Percentiles rank a stretch among this genome's conserved stretches.
Conservation (phyloP, 1,284 basidiomycete species). For the Pholiota adiposa region DNA sequence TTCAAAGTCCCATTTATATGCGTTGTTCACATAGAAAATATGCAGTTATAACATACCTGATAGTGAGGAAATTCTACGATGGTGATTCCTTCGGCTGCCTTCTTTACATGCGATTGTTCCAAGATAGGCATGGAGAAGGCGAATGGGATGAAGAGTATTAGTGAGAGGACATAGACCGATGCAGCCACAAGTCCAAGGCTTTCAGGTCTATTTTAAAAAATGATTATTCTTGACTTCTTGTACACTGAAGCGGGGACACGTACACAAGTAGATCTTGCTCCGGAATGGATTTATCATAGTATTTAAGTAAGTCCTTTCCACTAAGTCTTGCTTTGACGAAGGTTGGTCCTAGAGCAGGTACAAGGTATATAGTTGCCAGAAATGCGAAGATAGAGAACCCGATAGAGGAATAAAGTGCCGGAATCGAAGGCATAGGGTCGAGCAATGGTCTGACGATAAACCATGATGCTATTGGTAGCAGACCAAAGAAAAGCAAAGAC, state of each 20-base stretch:
- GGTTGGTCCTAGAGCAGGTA: conserved; percentile 74
- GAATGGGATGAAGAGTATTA: conserved; percentile 90
- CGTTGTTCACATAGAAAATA: not conserved
- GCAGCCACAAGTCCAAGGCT: conserved; percentile 92
- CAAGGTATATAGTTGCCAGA: conserved; percentile 69
- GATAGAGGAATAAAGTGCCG: conserved; percentile 72
- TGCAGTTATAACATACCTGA: conserved; percentile 58
- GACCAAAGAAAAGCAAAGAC: conserved; percentile 51
- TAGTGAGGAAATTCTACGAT: conserved; percentile 84
- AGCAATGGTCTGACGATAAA: conserved; percentile 71
- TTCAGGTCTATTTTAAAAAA: conserved; percentile 73
- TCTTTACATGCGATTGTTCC: conserved; percentile 43
- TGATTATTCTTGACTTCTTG: no score
- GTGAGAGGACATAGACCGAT: conserved; percentile 82
- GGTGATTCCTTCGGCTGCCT: conserved; percentile 62
- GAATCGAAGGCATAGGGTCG: conserved; percentile 67
- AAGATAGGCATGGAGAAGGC: conserved; percentile 79
- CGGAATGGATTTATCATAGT: conserved; percentile 72
- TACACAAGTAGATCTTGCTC: conserved; percentile 33
- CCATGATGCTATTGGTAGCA: conserved; percentile 72
- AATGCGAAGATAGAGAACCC: conserved; percentile 86
- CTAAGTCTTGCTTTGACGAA: conserved; percentile 81
- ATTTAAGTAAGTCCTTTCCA: conserved; percentile 84
- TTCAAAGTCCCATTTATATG: not conserved
- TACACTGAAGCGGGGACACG: not conserved